Conservation (phyloP, 805 yeast species). For the Kurtzmaniella cleridarum region DNA sequence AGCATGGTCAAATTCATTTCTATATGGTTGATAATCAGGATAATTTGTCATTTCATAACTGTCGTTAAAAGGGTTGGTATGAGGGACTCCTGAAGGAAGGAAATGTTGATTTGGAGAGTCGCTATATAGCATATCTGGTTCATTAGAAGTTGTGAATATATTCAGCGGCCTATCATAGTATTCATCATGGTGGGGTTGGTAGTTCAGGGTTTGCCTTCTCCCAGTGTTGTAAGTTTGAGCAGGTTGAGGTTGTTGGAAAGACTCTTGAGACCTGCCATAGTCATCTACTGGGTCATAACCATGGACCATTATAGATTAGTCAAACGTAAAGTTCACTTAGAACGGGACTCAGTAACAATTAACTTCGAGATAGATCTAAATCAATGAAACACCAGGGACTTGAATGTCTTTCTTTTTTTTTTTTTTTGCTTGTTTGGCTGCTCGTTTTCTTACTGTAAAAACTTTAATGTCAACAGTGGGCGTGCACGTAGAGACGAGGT, state of each 20-base stretch:
- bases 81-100: slow-evolving; percentile 4
- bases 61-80: slow-evolving; percentile 6
- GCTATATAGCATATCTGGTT: slow-evolving; percentile 9
- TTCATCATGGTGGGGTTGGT: slow-evolving; percentile 15
- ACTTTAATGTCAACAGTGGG: too few relatives aligned
- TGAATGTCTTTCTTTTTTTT: too few relatives aligned
- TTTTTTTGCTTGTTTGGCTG: too few relatives aligned
- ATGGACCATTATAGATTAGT: too few relatives aligned
- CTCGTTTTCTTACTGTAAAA: too few relatives aligned
- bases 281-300: too few relatives aligned
- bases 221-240: slow-evolving; percentile 11
- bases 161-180: slow-evolving; percentile 18
- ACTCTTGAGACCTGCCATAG: neutral
- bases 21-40: slow-evolving; percentile 6
- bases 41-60: slow-evolving; percentile 12
- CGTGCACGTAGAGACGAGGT: too few relatives aligned
- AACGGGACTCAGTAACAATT: too few relatives aligned
- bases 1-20: slow-evolving; percentile 26
- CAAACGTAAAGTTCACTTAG: too few relatives aligned
- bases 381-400: too few relatives aligned
- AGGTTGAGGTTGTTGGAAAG: slow-evolving; percentile 26
- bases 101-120: slow-evolving; percentile 10
- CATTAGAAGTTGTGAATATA: slow-evolving; percentile 20
- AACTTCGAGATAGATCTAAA: too few relatives aligned
- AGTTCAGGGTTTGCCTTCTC: slow-evolving; percentile 16